Evolutionary conservation across 257 asterid genomes (phyloP).

Genomic region (Gentiana macrophylla): DNA sequence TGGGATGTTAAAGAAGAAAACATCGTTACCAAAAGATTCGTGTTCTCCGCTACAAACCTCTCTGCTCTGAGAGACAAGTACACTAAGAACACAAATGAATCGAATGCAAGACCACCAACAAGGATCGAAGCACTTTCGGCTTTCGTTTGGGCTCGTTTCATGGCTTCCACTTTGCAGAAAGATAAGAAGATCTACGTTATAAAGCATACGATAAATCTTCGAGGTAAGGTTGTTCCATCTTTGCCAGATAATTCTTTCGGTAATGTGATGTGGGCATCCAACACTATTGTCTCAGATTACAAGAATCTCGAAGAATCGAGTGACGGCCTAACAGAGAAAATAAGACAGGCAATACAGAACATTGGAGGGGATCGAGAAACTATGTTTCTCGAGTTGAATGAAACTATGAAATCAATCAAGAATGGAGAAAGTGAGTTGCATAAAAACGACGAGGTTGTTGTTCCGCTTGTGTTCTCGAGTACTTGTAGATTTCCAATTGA

Average conservation of each 20-base stretch:
- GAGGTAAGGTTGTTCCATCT: slow-evolving; percentile 22
- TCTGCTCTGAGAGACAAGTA: slow-evolving; percentile 18
- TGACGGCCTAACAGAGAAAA: background rate
- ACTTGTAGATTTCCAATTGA: slow-evolving; percentile 37
- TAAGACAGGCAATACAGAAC: slow-evolving; percentile 18
- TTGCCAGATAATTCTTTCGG: slow-evolving; percentile 17
- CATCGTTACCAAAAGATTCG: slow-evolving; percentile 15
- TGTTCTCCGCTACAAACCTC: slow-evolving; percentile 26
- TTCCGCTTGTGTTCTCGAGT: slow-evolving; percentile 30
- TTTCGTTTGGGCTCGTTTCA: slow-evolving; percentile 28
- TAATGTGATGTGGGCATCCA: slow-evolving; percentile 15
- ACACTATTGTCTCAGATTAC: background rate
- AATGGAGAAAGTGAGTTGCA: slow-evolving; percentile 7
- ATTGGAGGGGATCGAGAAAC: slow-evolving; percentile 17
- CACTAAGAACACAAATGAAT: background rate
- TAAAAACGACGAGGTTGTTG: slow-evolving; percentile 14
- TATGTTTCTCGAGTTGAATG: slow-evolving; percentile 8
- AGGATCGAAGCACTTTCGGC: slow-evolving; percentile 41
- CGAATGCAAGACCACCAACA: slow-evolving; percentile 20
- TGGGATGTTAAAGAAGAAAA: slow-evolving; percentile 21
- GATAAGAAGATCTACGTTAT: slow-evolving; percentile 7
- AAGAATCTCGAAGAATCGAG: no score
- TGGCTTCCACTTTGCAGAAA: slow-evolving; percentile 6
- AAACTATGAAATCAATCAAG: slow-evolving; percentile 16
- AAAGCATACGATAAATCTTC: slow-evolving; percentile 24